Evolutionary conservation across 2,329 filamentous ascomycete genomes (phyloP).

Genomic region (Sclerotinia minor): DNA sequence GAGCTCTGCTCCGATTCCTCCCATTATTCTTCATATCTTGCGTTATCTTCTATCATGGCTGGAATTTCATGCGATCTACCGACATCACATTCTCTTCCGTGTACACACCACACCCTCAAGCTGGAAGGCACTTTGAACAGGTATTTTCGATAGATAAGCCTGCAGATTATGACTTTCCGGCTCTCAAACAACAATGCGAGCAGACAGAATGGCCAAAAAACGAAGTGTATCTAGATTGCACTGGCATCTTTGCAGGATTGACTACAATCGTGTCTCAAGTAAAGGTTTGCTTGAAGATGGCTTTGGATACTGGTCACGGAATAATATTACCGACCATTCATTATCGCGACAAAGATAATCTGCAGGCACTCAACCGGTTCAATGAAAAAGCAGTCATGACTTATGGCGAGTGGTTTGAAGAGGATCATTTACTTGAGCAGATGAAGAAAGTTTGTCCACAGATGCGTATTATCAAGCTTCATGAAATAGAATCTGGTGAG

Average conservation of each 20-base stretch:
- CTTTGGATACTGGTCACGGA: constrained; percentile 40
- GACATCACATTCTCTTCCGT: background rate
- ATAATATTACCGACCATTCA: constrained; percentile 43
- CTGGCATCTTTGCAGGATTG: constrained; percentile 41
- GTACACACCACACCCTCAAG: constrained; percentile 11
- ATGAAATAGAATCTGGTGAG: constrained; percentile 30
- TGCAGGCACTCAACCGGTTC: constrained; percentile 41
- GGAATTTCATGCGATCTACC: background rate
- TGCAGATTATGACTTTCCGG: constrained; percentile 34
- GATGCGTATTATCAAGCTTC: constrained; percentile 41
- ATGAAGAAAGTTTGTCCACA: constrained; percentile 39
- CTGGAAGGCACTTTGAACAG: constrained; percentile 40
- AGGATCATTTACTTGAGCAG: constrained; percentile 36
- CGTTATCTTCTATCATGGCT: constrained; percentile 13
- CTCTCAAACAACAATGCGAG: constrained; percentile 36
- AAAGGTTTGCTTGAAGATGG: constrained; percentile 44
- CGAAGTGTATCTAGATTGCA: constrained; percentile 42
- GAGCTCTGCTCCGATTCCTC: constrained; percentile 15
- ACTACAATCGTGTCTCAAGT: constrained; percentile 43
- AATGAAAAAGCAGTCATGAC: constrained; percentile 40
- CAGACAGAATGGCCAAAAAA: constrained; percentile 31
- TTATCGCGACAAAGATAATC: constrained; percentile 39
- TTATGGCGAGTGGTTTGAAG: constrained; percentile 44
- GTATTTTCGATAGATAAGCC: constrained; percentile 37
- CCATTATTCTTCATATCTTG: constrained; percentile 13